Evolutionary conservation across 1,284 basidiomycete species (phyloP).

Genomic region (Xanthoconium separans): DNA sequence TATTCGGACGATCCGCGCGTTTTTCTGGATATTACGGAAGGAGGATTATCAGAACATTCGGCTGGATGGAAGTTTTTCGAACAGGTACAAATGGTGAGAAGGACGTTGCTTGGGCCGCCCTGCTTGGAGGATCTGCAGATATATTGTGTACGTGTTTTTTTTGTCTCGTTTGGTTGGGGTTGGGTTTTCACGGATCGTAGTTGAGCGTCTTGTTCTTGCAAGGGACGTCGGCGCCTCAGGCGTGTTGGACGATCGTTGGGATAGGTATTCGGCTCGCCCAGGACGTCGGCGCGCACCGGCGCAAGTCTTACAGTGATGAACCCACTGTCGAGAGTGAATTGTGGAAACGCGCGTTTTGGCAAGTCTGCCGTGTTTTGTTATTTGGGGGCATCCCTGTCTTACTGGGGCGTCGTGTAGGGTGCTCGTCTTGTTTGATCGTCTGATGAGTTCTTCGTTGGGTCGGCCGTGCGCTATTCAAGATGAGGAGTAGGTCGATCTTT

Average conservation of each 20-base stretch:
- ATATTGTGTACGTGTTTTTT: slow-evolving; percentile 39
- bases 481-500: slow-evolving; percentile 62
- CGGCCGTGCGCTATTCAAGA: slow-evolving; percentile 82
- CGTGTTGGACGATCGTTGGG: slow-evolving; percentile 72
- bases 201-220: slow-evolving; percentile 49
- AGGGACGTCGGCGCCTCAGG: slow-evolving; percentile 65
- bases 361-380: slow-evolving; percentile 2
- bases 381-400: not conserved
- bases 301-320: slow-evolving; percentile 40
- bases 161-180: not conserved
- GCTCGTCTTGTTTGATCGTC: slow-evolving; percentile 61
- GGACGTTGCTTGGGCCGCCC: slow-evolving; percentile 48
- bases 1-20: slow-evolving; percentile 67
- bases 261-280: slow-evolving; percentile 69
- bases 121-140: slow-evolving; percentile 62
- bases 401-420: slow-evolving; percentile 41
- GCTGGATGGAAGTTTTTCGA: slow-evolving; percentile 77
- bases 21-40: slow-evolving; percentile 38
- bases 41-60: slow-evolving; percentile 43
- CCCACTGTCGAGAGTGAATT: slow-evolving; percentile 59
- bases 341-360: slow-evolving; percentile 84
- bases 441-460: slow-evolving; percentile 70
- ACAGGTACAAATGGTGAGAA: slow-evolving; percentile 54
- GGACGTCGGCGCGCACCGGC: slow-evolving; percentile 65
- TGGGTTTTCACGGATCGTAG: slow-evolving; percentile 25